Base-by-base conservation (phyloP, 768 basidiomycete species). In the Russula olivacea region DNA sequence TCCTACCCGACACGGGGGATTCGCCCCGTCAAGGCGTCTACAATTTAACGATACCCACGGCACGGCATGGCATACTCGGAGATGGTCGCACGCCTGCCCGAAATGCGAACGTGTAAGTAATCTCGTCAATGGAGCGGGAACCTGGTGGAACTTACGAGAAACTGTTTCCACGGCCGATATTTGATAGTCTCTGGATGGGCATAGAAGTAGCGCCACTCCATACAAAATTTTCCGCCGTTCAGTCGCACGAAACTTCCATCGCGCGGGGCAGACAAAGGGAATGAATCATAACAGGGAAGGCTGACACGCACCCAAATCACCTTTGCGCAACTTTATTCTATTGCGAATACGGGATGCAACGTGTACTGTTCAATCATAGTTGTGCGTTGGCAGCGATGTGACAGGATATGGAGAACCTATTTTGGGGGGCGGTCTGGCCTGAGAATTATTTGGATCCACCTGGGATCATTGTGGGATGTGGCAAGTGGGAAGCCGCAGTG, bases 81-180 rank as follows among this genome's bases (percentile, higher is more conserved):
- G 61, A 63, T 49, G 52, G 62, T 41, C 15, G 30, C 52, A n/a
- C 15, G 15, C 36, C 14, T 63, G 38, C 62, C 36, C 21, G n/a
- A 63, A 63, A 59, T 40, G 57, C 49, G 51, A 34, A 45, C 4
- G 17, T 9, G 53, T 55, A 34, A 58, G 30, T 28, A 43, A 52
- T 43, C 32, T 52, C 32, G 34, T 61, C 7, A 19, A 34, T 48
- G 59, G 48, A 43, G 47, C 17, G 54, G 49, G 55, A 57, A 62
- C 17, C 49, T 19, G 32, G 62, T 40, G 32, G 51, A 48, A 58
- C 19, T 19, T 45, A 43, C 25, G 50, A n/a, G n/a, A n/a, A n/a
- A n/a, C n/a, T 23, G 12, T 32, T 21, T 63, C 34, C 28, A 48
- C 45, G 36, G 38, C 51, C 15, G 36, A 32, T 57, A 4, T 40